Conservation (phyloP, 768 basidiomycete genomes). For the Paxillus ammoniavirescens region DNA sequence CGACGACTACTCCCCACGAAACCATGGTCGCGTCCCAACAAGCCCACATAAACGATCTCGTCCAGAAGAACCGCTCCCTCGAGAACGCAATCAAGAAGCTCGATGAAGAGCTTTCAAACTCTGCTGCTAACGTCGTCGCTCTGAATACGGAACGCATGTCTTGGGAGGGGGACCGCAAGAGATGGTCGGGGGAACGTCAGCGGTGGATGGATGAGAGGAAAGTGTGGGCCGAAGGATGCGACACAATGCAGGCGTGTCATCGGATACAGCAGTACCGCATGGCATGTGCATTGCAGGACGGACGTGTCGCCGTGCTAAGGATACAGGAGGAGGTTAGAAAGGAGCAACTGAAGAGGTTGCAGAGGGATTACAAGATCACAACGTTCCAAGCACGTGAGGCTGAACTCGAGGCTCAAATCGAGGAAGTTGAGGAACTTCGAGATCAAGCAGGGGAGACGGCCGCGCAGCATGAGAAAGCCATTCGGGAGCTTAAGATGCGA, state of each 20-base stretch:
- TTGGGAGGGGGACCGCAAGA: constrained; percentile 26
- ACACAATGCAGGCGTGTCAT: constrained; percentile 60
- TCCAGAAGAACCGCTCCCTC: constrained; percentile 62
- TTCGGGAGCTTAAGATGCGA: constrained; percentile 31
- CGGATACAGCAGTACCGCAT: constrained; percentile 63
- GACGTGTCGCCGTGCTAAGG: constrained; percentile 47
- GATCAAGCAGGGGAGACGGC: constrained; percentile 24
- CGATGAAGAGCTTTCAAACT: constrained; percentile 44
- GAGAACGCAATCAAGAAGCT: constrained; percentile 61
- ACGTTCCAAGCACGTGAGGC: constrained; percentile 64
- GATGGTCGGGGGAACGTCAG: constrained; percentile 25
- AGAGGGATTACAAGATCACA: constrained; percentile 66
- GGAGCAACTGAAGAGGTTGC: constrained; percentile 58
- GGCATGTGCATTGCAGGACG: constrained; percentile 51
- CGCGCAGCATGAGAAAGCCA: constrained; percentile 24
- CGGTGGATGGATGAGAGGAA: constrained; percentile 52
- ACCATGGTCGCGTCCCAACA: constrained; percentile 62
- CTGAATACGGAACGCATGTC: constrained; percentile 40
- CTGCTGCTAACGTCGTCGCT: constrained; percentile 25
- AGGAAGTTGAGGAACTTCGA: constrained; percentile 49
- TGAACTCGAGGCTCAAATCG: constrained; percentile 54
- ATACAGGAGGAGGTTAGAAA: constrained; percentile 52
- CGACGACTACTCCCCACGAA: constrained; percentile 34
- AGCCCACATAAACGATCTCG: constrained; percentile 70
- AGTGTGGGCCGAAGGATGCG: constrained; percentile 62